Percentiles rank a stretch among this genome's conserved stretches.
phyloP scores from a whole-genome alignment of 2,329 filamentous ascomycete species.

The Pseudocercospora eumusae region DNA sequence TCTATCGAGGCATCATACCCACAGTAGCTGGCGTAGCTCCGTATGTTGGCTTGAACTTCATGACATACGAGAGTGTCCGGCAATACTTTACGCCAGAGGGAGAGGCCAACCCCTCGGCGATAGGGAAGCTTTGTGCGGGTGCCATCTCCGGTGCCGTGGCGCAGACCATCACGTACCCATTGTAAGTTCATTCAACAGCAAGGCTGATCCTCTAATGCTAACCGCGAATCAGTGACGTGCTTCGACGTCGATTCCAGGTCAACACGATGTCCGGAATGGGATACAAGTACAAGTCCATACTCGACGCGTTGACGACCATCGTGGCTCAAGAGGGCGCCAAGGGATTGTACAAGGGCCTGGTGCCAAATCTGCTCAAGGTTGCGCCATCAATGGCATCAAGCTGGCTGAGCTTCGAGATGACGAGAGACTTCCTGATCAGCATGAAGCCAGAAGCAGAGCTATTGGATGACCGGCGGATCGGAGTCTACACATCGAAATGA shows the following conservation, averaged over 20 bases:
- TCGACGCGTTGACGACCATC: slow-evolving; percentile 81
- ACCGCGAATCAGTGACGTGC: slow-evolving; percentile 67
- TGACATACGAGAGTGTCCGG: slow-evolving; percentile 91
- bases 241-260: slow-evolving; percentile 93
- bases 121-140: slow-evolving; percentile 82
- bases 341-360: slow-evolving; percentile 93
- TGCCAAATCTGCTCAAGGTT: slow-evolving; percentile 93
- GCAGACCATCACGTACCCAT: slow-evolving; percentile 97
- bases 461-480: slow-evolving; percentile 20
- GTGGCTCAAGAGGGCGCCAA: slow-evolving; percentile 77
- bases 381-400: slow-evolving; percentile 98
- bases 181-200: slow-evolving; percentile 61
- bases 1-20: slow-evolving; percentile 94
- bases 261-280: slow-evolving; percentile 99
- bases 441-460: slow-evolving; percentile 25
- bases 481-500: slow-evolving; percentile 16
- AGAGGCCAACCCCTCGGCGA: slow-evolving; percentile 74
- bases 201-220: background rate
- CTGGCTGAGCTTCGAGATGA: slow-evolving; percentile 96
- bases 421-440: slow-evolving; percentile 75
- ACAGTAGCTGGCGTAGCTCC: slow-evolving; percentile 94
- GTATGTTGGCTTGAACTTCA: slow-evolving; percentile 97
- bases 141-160: slow-evolving; percentile 95
- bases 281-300: slow-evolving; percentile 87
- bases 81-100: slow-evolving; percentile 84